These are phyloP conservation scores for Thermothelomyces thermophilus DNA, from an alignment of 2,329 filamentous ascomycete species.

Conservation along the genomic window DNA sequence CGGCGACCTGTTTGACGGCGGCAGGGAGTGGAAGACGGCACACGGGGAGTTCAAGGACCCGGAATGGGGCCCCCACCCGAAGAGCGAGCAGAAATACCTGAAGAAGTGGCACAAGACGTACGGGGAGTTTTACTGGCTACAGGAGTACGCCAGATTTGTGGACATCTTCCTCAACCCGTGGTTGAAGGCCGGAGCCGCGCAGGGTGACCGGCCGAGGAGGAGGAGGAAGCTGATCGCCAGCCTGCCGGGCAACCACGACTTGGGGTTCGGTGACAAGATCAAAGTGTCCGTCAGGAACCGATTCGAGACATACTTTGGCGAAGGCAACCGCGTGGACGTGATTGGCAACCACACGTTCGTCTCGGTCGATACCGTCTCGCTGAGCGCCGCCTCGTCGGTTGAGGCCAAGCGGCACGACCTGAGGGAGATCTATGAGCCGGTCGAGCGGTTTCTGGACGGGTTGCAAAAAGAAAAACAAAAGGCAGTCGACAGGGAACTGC, in stretches of 20 bases:
- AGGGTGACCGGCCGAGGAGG: constrained; percentile 53
- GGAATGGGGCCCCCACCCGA: constrained; percentile 49
- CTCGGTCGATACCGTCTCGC: constrained; percentile 78
- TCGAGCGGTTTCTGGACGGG: constrained; percentile 66
- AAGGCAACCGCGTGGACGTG: constrained; percentile 84
- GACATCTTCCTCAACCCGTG: constrained; percentile 72
- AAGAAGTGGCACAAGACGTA: constrained; percentile 69
- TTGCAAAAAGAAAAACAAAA: constrained; percentile 60
- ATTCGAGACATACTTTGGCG: constrained; percentile 84
- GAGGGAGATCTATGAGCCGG: constrained; percentile 64
- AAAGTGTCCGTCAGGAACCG: constrained; percentile 73
- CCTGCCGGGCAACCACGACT: constrained; percentile 88
- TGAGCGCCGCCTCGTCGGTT: constrained; percentile 62
- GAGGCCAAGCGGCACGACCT: constrained; percentile 47
- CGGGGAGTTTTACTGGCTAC: constrained; percentile 74
- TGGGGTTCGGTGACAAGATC: constrained; percentile 83
- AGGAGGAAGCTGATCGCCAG: constrained; percentile 76
- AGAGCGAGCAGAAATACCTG: constrained; percentile 46
- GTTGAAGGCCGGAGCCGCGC: constrained; percentile 48
- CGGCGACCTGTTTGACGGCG: constrained; percentile 92
- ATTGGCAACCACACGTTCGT: constrained; percentile 95
- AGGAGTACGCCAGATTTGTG: constrained; percentile 81
- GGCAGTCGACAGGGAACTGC: constrained; percentile 62
- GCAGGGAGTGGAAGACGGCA: constrained; percentile 82
- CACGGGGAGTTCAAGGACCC: constrained; percentile 54